A percentile compares a stretch with the other conserved stretches of the same genome.
phyloP scores from a whole-genome alignment of 2,329 filamentous ascomycete species.

The Aspergillus unguis region DNA sequence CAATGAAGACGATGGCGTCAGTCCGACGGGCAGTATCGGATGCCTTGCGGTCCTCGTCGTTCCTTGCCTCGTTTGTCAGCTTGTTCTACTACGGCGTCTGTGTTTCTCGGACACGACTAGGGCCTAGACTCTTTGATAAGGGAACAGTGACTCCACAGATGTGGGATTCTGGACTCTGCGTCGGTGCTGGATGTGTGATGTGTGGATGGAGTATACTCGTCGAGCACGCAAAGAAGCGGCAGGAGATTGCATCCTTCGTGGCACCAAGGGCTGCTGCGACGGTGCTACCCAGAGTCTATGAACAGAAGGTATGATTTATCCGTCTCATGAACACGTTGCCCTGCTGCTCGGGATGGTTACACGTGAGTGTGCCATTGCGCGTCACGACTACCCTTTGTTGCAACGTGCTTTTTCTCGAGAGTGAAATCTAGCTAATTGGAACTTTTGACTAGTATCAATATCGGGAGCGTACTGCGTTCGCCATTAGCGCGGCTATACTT shows the following conservation, averaged over 20 bases:
- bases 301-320: conserved; percentile 40
- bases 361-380: conserved; percentile 13
- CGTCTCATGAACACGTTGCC: conserved; percentile 5
- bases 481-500: conserved; percentile 66
- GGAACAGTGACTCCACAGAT: conserved; percentile 52
- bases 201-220: conserved; percentile 81
- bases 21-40: conserved; percentile 55
- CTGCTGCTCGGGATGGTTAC: conserved; percentile 20
- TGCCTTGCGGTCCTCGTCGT: conserved; percentile 68
- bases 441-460: conserved; percentile 54
- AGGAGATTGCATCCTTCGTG: conserved; percentile 78
- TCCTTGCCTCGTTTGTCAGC: conserved; percentile 72
- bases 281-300: conserved; percentile 68
- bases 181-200: conserved; percentile 67
- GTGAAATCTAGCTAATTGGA: conserved; percentile 19
- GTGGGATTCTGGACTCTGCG: conserved; percentile 62
- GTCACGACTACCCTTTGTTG: conserved; percentile 7
- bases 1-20: conserved; percentile 45
- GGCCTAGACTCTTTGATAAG: conserved; percentile 63
- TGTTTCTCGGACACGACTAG: conserved; percentile 68
- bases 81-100: conserved; percentile 86
- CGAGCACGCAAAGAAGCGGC: conserved; percentile 62
- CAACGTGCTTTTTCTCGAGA: conserved; percentile 6
- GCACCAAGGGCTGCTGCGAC: conserved; percentile 73
- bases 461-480: conserved; percentile 65